Evolutionary conservation across 306 rosid species (phyloP), one percentile per base, ranked within the genome.

Genomic region (Inga oerstediana): DNA sequence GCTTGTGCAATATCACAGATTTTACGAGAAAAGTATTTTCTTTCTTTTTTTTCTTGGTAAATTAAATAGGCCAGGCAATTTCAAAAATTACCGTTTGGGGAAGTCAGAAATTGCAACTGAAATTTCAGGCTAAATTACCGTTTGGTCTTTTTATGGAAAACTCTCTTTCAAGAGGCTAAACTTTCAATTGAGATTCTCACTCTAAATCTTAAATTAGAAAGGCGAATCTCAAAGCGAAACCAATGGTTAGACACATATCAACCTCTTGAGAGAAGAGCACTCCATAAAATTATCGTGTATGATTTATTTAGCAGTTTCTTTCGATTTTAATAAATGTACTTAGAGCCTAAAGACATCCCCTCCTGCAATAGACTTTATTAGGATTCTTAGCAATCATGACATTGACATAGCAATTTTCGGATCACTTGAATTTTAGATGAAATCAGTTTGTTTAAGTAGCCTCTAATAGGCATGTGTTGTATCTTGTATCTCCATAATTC

Each of bases 1-100:
- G 82, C 71, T 82, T 24, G 81, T 73, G 80, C 67, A 78, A 71
- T 71, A 71, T 43, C 56, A 72, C 30, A 44, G 41, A 64, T 51
- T 79, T 71, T 35, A 75, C 64, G 32, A 66, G 43, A 39, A 66
- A 46, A 65, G 46, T 68, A 46, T 14, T 59, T 58, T 27, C 17
- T 3, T 43, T 35, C 9, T 17, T 35, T 58, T 20, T 16, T 3
- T 41, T 37, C 4, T 37, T 37, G 74, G 30, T 39, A n/a, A 41
- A 11, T 20, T 39, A 22, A 10, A 69, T 16, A 69, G 7, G n/a
- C 30, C 16, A 39, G 16, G 51, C 12, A 8, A 37, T 68, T 37
- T 27, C 4, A 16, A 68, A 68, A 16, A 19, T 3, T 17, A 24
- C 27, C 27, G 27, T 24, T 24, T 24, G 44, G 19, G 34, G 7